A percentile compares a stretch with the other conserved stretches of the same genome.
phyloP scores from a whole-genome alignment of 768 basidiomycete species.

The Mycena leptocephala region DNA sequence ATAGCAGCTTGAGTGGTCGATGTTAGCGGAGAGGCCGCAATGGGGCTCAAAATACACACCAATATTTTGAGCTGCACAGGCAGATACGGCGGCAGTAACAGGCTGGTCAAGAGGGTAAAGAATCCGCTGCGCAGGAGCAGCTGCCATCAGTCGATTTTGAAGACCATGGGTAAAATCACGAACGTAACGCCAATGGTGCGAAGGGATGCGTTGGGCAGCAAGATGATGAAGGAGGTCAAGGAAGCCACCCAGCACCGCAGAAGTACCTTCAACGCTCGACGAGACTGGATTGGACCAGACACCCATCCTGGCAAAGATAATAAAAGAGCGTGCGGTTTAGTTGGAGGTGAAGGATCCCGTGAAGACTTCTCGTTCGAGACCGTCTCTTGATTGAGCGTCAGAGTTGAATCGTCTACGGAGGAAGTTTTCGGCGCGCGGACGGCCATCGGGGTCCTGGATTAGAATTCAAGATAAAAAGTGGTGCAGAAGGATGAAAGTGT shows the following conservation, averaged over 20 bases:
- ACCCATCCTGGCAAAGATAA: slow-evolving; percentile 56
- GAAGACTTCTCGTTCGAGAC: too few species aligned
- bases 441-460: too few species aligned
- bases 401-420: too few species aligned
- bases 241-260: slow-evolving; percentile 59
- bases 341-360: too few species aligned
- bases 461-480: too few species aligned
- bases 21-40: background rate
- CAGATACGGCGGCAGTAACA: slow-evolving; percentile 65
- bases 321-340: too few species aligned
- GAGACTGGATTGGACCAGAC: slow-evolving; percentile 51
- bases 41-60: slow-evolving; percentile 46
- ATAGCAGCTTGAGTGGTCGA: slow-evolving; percentile 47
- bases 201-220: slow-evolving; percentile 59
- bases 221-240: slow-evolving; percentile 56
- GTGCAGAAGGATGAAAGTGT: too few species aligned
- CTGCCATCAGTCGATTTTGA: background rate
- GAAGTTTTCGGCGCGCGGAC: too few species aligned
- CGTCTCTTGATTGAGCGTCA: too few species aligned
- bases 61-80: slow-evolving; percentile 66
- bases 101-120: slow-evolving; percentile 58
- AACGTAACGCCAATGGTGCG: slow-evolving; percentile 58
- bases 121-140: slow-evolving; percentile 57
- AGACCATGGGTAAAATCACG: slow-evolving; percentile 35
- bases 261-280: slow-evolving; percentile 55